Evolutionary conservation across 2,329 filamentous ascomycete genomes (phyloP).

Genomic region (Fusarium torulosum): DNA sequence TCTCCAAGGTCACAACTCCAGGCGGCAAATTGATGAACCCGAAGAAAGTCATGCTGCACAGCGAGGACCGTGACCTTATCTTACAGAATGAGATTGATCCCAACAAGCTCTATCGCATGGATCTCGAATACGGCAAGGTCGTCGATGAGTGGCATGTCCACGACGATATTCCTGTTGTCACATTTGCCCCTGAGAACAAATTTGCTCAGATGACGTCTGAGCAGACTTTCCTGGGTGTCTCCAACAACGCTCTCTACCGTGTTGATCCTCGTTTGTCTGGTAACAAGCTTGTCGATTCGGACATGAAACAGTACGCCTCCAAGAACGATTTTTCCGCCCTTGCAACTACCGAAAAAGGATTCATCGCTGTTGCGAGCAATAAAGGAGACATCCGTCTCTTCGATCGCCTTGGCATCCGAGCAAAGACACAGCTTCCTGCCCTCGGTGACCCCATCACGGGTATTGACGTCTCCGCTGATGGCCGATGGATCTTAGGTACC

Average conservation of each 20-base stretch:
- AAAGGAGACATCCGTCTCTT: slow-evolving; percentile 98
- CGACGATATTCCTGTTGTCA: slow-evolving; percentile 92
- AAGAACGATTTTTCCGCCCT: slow-evolving; percentile 98
- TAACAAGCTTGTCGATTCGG: slow-evolving; percentile 90
- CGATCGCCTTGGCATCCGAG: slow-evolving; percentile 94
- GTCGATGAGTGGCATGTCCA: slow-evolving; percentile 99
- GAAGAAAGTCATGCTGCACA: slow-evolving; percentile 96
- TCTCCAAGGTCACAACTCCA: slow-evolving; percentile 93
- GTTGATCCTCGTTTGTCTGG: slow-evolving; percentile 91
- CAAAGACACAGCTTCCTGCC: slow-evolving; percentile 96
- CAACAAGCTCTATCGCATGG: slow-evolving; percentile 95
- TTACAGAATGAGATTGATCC: slow-evolving; percentile 86
- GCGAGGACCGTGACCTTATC: slow-evolving; percentile 90
- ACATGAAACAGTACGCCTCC: slow-evolving; percentile 94
- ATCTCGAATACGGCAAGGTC: slow-evolving; percentile 96
- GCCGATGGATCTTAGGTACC: slow-evolving; percentile 94
- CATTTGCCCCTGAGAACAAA: slow-evolving; percentile 96
- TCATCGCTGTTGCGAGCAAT: slow-evolving; percentile 96
- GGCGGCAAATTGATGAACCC: slow-evolving; percentile 89
- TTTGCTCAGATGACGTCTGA: slow-evolving; percentile 97
- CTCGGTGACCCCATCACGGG: slow-evolving; percentile 95
- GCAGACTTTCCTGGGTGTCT: slow-evolving; percentile 94
- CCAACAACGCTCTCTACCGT: slow-evolving; percentile 91
- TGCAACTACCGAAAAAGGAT: slow-evolving; percentile 95
- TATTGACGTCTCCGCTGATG: slow-evolving; percentile 94